A percentile compares a stretch with the other conserved stretches of the same genome.
Evolutionary conservation across 2,329 filamentous ascomycete species (phyloP).

Genomic region (Ceratocystiopsis sp.): DNA sequence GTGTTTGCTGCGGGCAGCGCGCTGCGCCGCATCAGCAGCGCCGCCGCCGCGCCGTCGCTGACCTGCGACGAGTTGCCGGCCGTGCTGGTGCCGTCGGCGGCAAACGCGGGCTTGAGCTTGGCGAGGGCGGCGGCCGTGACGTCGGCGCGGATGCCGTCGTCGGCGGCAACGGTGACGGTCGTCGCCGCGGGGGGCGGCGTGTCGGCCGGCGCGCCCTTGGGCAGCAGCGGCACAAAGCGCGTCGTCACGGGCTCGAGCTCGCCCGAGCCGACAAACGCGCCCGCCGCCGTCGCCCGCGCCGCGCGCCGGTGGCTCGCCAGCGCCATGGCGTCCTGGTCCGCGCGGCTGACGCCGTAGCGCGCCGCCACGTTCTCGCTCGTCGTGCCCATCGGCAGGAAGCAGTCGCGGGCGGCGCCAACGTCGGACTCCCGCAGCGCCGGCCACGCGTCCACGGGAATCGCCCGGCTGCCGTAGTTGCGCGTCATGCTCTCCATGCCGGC

Average conservation of each 20-base stretch:
- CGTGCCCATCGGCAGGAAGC: constrained; percentile 86
- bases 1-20: constrained; percentile 56
- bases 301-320: constrained; percentile 59
- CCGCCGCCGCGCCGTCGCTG: constrained; percentile 72
- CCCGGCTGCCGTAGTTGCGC: constrained; percentile 65
- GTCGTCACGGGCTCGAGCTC: constrained; percentile 75
- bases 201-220: constrained; percentile 37
- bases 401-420: constrained; percentile 59
- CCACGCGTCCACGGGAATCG: constrained; percentile 76
- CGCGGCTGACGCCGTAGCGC: constrained; percentile 54
- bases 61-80: constrained; percentile 75
- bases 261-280: constrained; percentile 55
- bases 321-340: constrained; percentile 73
- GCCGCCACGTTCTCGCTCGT: constrained; percentile 78
- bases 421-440: constrained; percentile 47
- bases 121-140: constrained; percentile 54
- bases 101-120: constrained; percentile 75
- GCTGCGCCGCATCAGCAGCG: constrained; percentile 69
- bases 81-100: constrained; percentile 55
- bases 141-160: constrained; percentile 65
- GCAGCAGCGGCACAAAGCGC: constrained; percentile 45
- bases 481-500: constrained; percentile 97
- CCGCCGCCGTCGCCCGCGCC: constrained; percentile 47
- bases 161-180: constrained; percentile 50
- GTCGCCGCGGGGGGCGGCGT: constrained; percentile 24